phyloP scores from a whole-genome alignment of 2,329 filamentous ascomycete species.

The Paraconiothyrium brasiliense region DNA sequence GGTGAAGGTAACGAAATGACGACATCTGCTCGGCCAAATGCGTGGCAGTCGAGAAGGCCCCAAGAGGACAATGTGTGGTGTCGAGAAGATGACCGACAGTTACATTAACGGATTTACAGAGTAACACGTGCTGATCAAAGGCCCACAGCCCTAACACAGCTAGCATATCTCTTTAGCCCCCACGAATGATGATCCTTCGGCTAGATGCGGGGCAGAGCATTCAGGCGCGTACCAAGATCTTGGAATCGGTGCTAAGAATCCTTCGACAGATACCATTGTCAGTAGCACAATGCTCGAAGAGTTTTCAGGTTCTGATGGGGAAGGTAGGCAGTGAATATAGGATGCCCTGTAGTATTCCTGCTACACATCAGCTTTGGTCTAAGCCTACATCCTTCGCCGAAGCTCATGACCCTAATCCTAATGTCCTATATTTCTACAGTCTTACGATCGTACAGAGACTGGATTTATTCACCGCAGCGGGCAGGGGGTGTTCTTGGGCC shows the following conservation, averaged over 20 bases:
- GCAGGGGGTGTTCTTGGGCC: slow-evolving; percentile 19
- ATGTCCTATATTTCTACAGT: not conserved
- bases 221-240: not conserved
- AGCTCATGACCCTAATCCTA: not conserved
- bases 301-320: not conserved
- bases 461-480: slow-evolving; percentile 16
- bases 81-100: not conserved
- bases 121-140: not conserved
- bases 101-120: not conserved
- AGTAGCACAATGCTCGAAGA: not conserved
- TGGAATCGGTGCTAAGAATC: not conserved
- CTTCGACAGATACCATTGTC: not conserved
- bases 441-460: not conserved
- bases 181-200: slow-evolving; percentile 9
- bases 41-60: not conserved
- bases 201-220: not conserved
- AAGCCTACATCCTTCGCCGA: not conserved
- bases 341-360: not conserved
- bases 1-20: not conserved
- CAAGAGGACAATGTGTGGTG: not conserved
- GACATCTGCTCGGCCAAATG: not conserved
- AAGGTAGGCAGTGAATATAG: not conserved
- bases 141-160: not conserved
- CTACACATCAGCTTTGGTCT: not conserved
- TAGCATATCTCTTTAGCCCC: slow-evolving; percentile 5